Evolutionary conservation across 106 monocot genomes (phyloP).

Genomic region (Allium sativum): DNA sequence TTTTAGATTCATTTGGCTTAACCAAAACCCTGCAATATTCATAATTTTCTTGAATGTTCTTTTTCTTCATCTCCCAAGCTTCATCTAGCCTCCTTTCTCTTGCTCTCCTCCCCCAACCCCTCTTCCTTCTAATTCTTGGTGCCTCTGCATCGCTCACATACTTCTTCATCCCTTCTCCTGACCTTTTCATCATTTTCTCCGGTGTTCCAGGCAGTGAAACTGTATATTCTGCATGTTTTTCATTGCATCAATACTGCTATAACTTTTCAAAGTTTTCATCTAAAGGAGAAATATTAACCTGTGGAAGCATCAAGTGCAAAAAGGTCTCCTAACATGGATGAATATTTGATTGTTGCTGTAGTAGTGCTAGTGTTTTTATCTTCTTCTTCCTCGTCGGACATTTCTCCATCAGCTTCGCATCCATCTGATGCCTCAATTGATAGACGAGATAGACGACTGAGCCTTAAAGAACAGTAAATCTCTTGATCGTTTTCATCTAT

Average conservation of each 20-base stretch:
- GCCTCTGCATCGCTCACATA: not conserved
- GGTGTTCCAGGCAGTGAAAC: not conserved
- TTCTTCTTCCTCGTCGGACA: not conserved
- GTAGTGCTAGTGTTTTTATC: not conserved
- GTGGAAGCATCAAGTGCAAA: not conserved
- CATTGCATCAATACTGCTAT: no score
- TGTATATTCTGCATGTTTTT: no score
- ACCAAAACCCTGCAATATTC: constrained; percentile 12
- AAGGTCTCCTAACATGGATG: not conserved
- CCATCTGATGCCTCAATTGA: not conserved
- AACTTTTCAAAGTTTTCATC: no score
- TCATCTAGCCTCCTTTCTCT: not conserved
- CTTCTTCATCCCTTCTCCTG: not conserved
- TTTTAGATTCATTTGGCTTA: not conserved
- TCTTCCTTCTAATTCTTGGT: not conserved
- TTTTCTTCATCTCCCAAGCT: not conserved
- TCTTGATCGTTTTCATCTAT: not conserved
- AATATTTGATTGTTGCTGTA: not conserved
- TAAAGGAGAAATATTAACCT: no score
- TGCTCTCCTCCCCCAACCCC: not conserved
- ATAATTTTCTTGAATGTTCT: not conserved
- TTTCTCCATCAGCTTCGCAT: not conserved
- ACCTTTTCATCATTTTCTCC: not conserved
- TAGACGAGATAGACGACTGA: not conserved
- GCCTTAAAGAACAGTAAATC: not conserved